Evolutionary conservation across 805 yeast species (phyloP), one percentile per base, ranked within the genome.

Genomic region (Kuraishia cidri): DNA sequence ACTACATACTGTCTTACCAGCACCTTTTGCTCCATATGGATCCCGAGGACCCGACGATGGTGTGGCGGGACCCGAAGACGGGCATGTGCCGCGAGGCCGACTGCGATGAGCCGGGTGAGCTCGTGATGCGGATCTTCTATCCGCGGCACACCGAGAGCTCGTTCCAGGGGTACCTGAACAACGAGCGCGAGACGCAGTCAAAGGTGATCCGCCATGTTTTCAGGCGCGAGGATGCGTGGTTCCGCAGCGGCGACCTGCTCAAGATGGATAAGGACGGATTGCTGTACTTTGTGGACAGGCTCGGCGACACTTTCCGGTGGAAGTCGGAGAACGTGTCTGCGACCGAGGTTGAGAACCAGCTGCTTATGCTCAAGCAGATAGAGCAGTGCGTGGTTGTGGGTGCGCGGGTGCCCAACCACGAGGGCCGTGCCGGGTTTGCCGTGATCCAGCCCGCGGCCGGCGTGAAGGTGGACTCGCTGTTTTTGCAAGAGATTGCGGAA

Each of bases 251-350:
- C 27, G 97, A 88, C 53, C 64, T 88, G 43, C 63, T 90, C 48
- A 74, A 63, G 44, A 58, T 66, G 50, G 95, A 86, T 53, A 64
- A 63, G 19, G 69, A 77, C 41, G 82, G 85, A 1, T 58, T 79
- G 42, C 67, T 81, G 52, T 85, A 80, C 56, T 88, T 88, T 55
- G 85, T 87, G 29, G 97, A 88, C 62, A 66, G 97, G 48, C 59
- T 90, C 48, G 97, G 97, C 26, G 97, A 88, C 50, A 90, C 97
- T 0, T 88, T 83, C 62, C 69, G 97, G 45, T 88, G 97, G 97
- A 90, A 86, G 60, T 81, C 94, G 2, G 97, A 88, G 59, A 88
- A 88, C 54, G 96, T 90, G 8, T 77, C 92, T 12, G 87, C 97
- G 10, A 79, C 88, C 22, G 97, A 88, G 59, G 96, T 88, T 25